phyloP scores from a whole-genome alignment of 2,329 filamentous ascomycete genomes.

The Metarhizium humberi region DNA sequence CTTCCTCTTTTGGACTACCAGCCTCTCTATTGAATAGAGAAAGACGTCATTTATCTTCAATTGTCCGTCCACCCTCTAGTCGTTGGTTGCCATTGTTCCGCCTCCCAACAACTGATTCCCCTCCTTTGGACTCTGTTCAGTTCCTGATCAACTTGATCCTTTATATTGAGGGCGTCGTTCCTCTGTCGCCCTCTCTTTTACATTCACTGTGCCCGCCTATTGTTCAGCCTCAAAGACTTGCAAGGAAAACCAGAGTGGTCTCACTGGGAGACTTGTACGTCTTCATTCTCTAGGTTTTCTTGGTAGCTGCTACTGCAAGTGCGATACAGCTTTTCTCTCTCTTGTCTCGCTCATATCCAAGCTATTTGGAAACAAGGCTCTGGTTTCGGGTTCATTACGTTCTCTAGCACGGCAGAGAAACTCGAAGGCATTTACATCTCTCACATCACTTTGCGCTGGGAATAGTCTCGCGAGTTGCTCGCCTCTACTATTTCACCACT shows the following conservation, averaged over 20 bases:
- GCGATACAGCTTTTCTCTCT: background rate
- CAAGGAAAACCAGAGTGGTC: background rate
- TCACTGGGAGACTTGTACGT: background rate
- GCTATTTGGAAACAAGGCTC: background rate
- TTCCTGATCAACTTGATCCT: background rate
- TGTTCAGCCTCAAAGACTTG: background rate
- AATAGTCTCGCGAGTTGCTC: background rate
- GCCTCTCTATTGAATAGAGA: conserved; percentile 10
- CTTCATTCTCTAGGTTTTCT: no score
- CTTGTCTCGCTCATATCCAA: background rate
- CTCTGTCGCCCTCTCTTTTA: background rate
- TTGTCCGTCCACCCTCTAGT: background rate
- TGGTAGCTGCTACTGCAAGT: no score
- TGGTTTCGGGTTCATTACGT: background rate
- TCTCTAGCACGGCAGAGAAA: no score
- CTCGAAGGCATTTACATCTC: background rate
- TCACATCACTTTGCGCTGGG: background rate
- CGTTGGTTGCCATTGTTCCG: background rate
- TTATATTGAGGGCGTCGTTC: conserved; percentile 1
- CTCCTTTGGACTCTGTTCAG: background rate
- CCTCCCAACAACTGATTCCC: background rate
- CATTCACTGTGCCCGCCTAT: background rate
- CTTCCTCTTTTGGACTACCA: conserved; percentile 1
- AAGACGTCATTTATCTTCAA: conserved; percentile 9
- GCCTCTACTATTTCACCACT: background rate